Evolutionary conservation across 441 rosid species (phyloP), one percentile per base, ranked within the genome.

Genomic region (Geranium incanum): DNA sequence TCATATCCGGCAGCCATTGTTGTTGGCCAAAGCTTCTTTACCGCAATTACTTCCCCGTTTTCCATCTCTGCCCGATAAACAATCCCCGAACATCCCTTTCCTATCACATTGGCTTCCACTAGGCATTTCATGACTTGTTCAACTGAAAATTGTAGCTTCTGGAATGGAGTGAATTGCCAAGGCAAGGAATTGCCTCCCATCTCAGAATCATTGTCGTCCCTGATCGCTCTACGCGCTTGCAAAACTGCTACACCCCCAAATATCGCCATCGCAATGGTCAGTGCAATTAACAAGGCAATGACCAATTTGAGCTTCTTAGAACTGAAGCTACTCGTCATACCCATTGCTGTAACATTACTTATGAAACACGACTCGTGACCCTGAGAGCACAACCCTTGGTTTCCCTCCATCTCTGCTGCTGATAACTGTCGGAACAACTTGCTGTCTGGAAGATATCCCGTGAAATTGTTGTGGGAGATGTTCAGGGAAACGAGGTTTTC

Each of bases 101-200:
- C 97, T 13, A 95, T 83, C 70, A 95, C 90, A 71, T 92, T 95
- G 70, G 83, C 65, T 69, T 95, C 99, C 65, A 88, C 91, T 8
- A 95, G 82, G 73, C 93, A 88, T 80, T 83, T 85, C 69, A 95
- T 79, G 39, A 95, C 75, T 76, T 92, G 95, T 71, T 92, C 99
- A 5, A 90, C 89, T 0, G 97, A 85, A 85, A 95, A 92, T 72
- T 82, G 89, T 50, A 95, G 79, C 86, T 92, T 95, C 86, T 92
- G 99, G 83, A 95, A 95, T 57, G 99, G 98, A 75, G 93, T 90
- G 83, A 92, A 89, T 62, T 92, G 93, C 99, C 98, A 95, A 12
- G 92, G 93, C 86, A 86, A 89, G 0, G 97, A 82, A n/a, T n/a
- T 11, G 73, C 87, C 87, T 16, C 91, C 96, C 65, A 89, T 69